Percentiles rank a stretch among this genome's conserved stretches.
Conservation (phyloP, 768 basidiomycete genomes). For the Leccinellum albellum region DNA sequence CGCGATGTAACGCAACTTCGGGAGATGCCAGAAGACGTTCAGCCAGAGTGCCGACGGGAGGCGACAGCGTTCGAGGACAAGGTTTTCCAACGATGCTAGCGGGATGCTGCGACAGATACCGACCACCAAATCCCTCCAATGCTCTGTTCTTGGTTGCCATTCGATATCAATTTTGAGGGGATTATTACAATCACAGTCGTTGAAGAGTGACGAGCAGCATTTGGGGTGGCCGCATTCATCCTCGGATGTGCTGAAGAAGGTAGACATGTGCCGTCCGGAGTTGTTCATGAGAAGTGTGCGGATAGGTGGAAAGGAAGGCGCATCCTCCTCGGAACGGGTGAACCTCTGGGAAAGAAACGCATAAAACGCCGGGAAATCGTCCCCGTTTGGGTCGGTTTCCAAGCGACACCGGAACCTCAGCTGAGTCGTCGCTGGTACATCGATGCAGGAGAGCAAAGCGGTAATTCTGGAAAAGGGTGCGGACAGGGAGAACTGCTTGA, state of each 20-base stretch:
- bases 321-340: background rate
- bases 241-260: background rate
- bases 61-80: background rate
- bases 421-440: background rate
- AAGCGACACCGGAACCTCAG: background rate
- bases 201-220: background rate
- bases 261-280: too few species aligned
- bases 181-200: background rate
- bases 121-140: background rate
- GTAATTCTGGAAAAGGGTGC: background rate
- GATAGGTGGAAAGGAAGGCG: background rate
- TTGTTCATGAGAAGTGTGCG: background rate
- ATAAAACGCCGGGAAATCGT: background rate
- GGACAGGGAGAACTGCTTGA: background rate
- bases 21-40: background rate
- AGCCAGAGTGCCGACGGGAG: background rate
- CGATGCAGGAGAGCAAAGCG: background rate
- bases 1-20: background rate
- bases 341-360: background rate
- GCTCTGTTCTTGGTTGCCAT: background rate
- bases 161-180: background rate
- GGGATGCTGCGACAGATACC: background rate
- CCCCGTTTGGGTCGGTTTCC: background rate
- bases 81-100: background rate
- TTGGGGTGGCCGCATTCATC: background rate